A percentile compares a stretch with the other conserved stretches of the same genome.
These are phyloP conservation scores for Solanum sitiens DNA, from an alignment of 257 asterid genomes.

Conservation along the genomic window DNA sequence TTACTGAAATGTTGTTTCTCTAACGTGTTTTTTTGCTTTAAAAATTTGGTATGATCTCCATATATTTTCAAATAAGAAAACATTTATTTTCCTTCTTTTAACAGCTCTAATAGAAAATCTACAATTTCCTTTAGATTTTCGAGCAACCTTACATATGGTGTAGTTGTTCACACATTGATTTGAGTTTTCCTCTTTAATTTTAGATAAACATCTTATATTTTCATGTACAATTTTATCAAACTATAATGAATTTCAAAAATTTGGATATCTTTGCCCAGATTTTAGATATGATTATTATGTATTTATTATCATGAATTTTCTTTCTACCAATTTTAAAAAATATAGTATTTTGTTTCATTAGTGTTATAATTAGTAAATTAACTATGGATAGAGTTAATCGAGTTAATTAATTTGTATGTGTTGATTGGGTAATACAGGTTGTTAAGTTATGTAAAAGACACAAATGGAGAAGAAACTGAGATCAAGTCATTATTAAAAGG, in stretches of 20 bases:
- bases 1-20: background rate
- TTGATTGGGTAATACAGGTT: background rate
- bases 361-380: background rate
- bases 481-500: slow-evolving; percentile 12
- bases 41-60: background rate
- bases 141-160: background rate
- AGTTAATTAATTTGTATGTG: slow-evolving; percentile 10
- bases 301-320: background rate
- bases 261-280: background rate
- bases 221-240: background rate
- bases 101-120: background rate
- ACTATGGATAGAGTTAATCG: slow-evolving; percentile 1
- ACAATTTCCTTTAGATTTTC: background rate
- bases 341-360: background rate
- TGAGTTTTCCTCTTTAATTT: background rate
- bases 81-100: background rate
- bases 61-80: background rate
- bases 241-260: background rate
- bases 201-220: background rate
- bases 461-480: slow-evolving; percentile 62
- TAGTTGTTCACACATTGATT: background rate
- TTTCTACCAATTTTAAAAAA: background rate
- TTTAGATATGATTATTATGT: background rate
- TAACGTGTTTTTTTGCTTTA: background rate
- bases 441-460: slow-evolving; percentile 16